A percentile compares a stretch with the other conserved stretches of the same genome.
phyloP scores from a whole-genome alignment of 2,329 filamentous ascomycete genomes.

The Aureobasidium musti region DNA sequence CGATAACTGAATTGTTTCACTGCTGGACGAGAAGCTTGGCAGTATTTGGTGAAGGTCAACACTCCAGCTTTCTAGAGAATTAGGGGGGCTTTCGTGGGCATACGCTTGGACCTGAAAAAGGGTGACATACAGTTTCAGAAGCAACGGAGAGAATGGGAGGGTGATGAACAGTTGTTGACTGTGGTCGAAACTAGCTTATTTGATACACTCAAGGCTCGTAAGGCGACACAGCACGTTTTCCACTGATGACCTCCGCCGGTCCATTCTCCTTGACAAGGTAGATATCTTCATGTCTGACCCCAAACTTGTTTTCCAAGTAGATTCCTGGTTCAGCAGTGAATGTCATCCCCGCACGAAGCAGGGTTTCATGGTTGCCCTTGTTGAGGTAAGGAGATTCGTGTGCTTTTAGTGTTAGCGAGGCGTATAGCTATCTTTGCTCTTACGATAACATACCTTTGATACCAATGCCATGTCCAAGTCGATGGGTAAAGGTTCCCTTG shows the following conservation, averaged over 20 bases:
- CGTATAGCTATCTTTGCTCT: background rate
- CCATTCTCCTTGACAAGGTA: constrained; percentile 58
- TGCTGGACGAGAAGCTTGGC: too few species aligned
- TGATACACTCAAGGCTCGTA: constrained; percentile 55
- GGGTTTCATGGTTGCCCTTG: constrained; percentile 57
- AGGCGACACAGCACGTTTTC: constrained; percentile 54
- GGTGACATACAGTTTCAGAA: too few species aligned
- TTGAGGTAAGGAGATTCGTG: constrained; percentile 67
- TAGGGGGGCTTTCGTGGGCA: too few species aligned
- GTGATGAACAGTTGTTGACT: too few species aligned
- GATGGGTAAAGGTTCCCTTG: constrained; percentile 61
- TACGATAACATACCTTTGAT: constrained; percentile 52
- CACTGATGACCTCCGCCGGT: constrained; percentile 58
- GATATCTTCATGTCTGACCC: constrained; percentile 64
- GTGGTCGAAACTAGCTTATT: too few species aligned
- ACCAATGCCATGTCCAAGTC: constrained; percentile 65
- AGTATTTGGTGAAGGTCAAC: too few species aligned
- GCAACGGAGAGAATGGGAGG: too few species aligned
- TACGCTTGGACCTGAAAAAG: too few species aligned
- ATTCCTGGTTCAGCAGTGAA: constrained; percentile 67
- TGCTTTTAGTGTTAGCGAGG: constrained; percentile 40
- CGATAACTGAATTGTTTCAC: too few species aligned
- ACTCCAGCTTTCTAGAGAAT: too few species aligned
- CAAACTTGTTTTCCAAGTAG: constrained; percentile 62
- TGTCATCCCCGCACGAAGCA: constrained; percentile 59